These are phyloP conservation scores for Aspergillus sclerotialis DNA, from an alignment of 2,329 filamentous ascomycete genomes.

Conservation along the genomic window DNA sequence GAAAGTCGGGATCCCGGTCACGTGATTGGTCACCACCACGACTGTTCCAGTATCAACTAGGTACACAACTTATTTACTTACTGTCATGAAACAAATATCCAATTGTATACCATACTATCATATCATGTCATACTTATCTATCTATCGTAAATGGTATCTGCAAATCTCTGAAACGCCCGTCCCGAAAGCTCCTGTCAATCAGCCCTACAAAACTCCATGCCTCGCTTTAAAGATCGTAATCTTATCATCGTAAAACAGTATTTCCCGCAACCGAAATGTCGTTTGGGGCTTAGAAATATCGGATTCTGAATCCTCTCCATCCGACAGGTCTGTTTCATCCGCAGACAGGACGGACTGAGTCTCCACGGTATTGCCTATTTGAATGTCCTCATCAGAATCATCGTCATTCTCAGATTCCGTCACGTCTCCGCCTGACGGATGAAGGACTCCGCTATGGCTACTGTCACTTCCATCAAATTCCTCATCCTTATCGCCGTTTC, in stretches of 20 bases:
- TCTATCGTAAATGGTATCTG: background rate
- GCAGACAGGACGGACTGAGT: constrained; percentile 12
- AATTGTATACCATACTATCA: too few relatives aligned
- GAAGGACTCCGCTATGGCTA: constrained; percentile 42
- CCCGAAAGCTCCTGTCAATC: too few relatives aligned
- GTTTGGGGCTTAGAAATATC: constrained; percentile 30
- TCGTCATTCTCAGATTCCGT: constrained; percentile 39
- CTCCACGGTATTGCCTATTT: constrained; percentile 15
- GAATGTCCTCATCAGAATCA: constrained; percentile 37
- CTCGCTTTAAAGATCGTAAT: constrained; percentile 73
- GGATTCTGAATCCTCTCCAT: constrained; percentile 40
- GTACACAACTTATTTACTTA: too few relatives aligned
- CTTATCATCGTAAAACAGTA: constrained; percentile 79
- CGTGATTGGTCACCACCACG: background rate
- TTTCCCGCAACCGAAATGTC: constrained; percentile 63
- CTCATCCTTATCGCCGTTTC: constrained; percentile 29
- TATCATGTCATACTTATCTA: too few relatives aligned
- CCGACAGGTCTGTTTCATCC: constrained; percentile 18
- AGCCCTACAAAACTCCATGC: constrained; percentile 49
- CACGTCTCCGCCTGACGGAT: constrained; percentile 38
- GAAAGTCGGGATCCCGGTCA: background rate
- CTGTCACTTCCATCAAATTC: constrained; percentile 33
- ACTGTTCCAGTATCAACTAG: background rate
- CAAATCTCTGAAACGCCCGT: too few relatives aligned
- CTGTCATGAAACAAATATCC: too few relatives aligned